Evolutionary conservation across 164 flowering plant species (phyloP), one percentile per base, ranked within the genome.

Genomic region (Liquidambar formosana): DNA sequence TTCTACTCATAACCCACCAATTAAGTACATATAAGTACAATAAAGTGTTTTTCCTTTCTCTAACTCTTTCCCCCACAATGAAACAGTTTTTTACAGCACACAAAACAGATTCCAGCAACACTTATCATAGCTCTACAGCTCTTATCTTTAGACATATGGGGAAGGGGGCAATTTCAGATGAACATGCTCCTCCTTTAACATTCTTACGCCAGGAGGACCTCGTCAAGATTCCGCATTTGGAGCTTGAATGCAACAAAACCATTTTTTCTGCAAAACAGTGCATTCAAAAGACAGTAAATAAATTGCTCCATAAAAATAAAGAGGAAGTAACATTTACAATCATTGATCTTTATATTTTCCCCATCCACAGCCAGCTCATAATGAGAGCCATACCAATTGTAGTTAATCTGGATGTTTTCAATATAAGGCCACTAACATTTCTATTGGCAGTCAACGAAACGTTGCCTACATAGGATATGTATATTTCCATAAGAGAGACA

Each of bases 181-280:
- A 64, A 71, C 43, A 71, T 73, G 68, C 71, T 69, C 60, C 49
- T 73, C 63, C 26, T 25, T 58, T 48, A 71, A 77, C 58, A 64
- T 69, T 75, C 71, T 57, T 45, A 53, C 59, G 57, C n/a, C 44
- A 49, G 65, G 44, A 57, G 72, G 53, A 46, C 63, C 51, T 61
- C 49, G 33, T 88, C 84, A 89, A 69, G 91, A 82, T 58, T 89
- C 86, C 12, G 82, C 85, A 61, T 73, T 47, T 16, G 90, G 86
- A 63, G 82, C 61, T 70, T 83, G 81, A 62, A 89, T 71, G 77
- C 97, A 92, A 85, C 97, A 92, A 73, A 88, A 81, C 97, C 97
- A 92, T 72, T 88, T 89, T 73, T 84, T 88, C 97, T 92, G 92
- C 81, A 85, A 67, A 52, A 26, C 60, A 75, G 44, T 13, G 63